Conservation (phyloP, 495 filamentous ascomycete species). For the Achaetomiella virescens region DNA sequence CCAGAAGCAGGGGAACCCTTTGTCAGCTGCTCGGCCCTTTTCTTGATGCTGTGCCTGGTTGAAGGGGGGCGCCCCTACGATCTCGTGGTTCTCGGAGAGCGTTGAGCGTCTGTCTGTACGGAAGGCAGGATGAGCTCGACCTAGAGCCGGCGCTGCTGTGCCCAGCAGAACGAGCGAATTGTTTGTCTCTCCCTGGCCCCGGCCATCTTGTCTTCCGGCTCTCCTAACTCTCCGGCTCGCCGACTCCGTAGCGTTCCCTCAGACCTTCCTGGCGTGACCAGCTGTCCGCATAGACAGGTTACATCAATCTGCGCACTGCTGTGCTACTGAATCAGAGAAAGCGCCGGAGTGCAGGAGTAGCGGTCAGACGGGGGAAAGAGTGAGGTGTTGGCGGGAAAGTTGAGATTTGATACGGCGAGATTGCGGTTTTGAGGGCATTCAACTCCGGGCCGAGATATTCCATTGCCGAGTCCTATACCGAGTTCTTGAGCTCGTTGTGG, state of each 20-base stretch:
- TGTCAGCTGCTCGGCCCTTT: no score
- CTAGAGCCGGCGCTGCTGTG: no score
- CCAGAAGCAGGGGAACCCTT: no score
- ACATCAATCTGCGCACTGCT: neutral
- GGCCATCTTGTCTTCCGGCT: neutral
- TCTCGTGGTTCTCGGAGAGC: no score
- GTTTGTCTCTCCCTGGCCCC: neutral
- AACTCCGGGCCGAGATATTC: conserved; percentile 1
- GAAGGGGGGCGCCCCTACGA: no score
- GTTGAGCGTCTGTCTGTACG: no score
- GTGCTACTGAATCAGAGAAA: conserved; percentile 1
- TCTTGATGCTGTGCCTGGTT: no score
- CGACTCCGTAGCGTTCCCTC: neutral
- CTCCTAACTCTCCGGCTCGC: neutral
- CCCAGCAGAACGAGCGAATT: no score
- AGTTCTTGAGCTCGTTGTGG: no score
- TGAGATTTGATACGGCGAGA: neutral
- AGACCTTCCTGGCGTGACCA: neutral
- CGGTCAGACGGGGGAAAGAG: conserved; percentile 1
- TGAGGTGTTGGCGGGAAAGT: neutral
- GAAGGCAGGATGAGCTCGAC: no score
- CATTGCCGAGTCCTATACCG: neutral
- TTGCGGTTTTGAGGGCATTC: neutral
- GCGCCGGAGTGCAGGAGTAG: neutral
- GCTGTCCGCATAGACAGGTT: neutral